Base-by-base conservation (phyloP, 1,284 basidiomycete genomes). In the Marasmius oreades region DNA sequence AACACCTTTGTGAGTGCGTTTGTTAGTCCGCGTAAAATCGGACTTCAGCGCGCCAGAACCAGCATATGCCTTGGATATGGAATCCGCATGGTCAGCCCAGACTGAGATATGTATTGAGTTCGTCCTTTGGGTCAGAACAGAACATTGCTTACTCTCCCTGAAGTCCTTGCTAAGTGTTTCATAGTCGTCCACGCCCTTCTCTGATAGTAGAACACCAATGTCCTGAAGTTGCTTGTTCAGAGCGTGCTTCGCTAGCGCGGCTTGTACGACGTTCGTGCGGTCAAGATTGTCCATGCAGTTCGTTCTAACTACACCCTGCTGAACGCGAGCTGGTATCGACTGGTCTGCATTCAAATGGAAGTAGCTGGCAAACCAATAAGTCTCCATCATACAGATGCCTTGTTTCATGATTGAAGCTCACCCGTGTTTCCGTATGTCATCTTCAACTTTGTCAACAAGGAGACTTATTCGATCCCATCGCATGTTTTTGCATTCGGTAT, bases 211-310 rank as follows among this genome's bases (percentile, higher is more conserved):
- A 3, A 98, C 80, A 3, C 89, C 90, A 10, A 88, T 73, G 11
- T 79, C 77, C 59, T 79, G 79, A 55, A 99, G 78, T 69, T 99
- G 97, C 56, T 81, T 75, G 63, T 88, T 90, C 52, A 98, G 75
- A 1, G 84, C 88, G 82, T 88, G 90, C 69, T 92, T 93, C 20
- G 88, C 95, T 50, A 97, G 71, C 3, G 93, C 84, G 20, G 90
- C 87, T 69, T 99, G 97, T 5, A 95, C 90, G 46, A 99, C 96
- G 70, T 98, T 99, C 37, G 97, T 99, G 50, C 97, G 85, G 69
- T 99, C 95, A 48, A 98, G 79, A 66, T 95, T 97, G 72, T 95
- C 94, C 93, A 96, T 96, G 70, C 93, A 95, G 66, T 95, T 95
- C 8, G 92, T 92, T 36, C 93, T 82, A 34, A 92, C 79, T 39